phyloP scores from a whole-genome alignment of 1,139 yeast genomes.

The Taphrina communis region DNA sequence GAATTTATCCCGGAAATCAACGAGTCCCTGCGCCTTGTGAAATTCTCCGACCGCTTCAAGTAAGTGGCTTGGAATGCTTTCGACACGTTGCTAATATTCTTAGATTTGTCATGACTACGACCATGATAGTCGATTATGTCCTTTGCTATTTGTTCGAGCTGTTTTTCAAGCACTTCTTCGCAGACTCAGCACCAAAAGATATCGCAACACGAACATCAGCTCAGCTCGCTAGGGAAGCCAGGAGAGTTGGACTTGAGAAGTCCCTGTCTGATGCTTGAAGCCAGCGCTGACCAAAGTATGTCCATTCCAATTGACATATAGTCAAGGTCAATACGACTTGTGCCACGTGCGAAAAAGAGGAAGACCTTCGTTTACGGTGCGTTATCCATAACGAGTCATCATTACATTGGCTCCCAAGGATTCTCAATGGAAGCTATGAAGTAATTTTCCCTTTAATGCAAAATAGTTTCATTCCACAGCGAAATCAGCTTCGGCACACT shows the following conservation, averaged over 20 bases:
- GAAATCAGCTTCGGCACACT: constrained; percentile 1
- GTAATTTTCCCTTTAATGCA: neutral
- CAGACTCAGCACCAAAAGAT: constrained; percentile 91
- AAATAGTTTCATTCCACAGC: neutral
- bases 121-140: constrained; percentile 73
- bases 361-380: too few relatives aligned
- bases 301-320: too few relatives aligned
- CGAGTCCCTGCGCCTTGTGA: constrained; percentile 87
- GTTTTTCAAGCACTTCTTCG: constrained; percentile 77
- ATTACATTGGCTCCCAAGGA: too few relatives aligned
- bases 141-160: constrained; percentile 82
- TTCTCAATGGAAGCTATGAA: neutral
- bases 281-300: too few relatives aligned
- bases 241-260: neutral
- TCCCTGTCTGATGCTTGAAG: too few relatives aligned
- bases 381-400: too few relatives aligned
- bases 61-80: constrained; percentile 57
- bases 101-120: constrained; percentile 30
- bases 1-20: constrained; percentile 95
- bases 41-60: constrained; percentile 79
- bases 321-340: too few relatives aligned
- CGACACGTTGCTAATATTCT: neutral
- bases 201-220: constrained; percentile 60
- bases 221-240: constrained; percentile 2
- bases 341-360: too few relatives aligned